Evolutionary conservation across 1,284 basidiomycete genomes (phyloP).

Genomic region (Cutaneotrichosporon sp.): DNA sequence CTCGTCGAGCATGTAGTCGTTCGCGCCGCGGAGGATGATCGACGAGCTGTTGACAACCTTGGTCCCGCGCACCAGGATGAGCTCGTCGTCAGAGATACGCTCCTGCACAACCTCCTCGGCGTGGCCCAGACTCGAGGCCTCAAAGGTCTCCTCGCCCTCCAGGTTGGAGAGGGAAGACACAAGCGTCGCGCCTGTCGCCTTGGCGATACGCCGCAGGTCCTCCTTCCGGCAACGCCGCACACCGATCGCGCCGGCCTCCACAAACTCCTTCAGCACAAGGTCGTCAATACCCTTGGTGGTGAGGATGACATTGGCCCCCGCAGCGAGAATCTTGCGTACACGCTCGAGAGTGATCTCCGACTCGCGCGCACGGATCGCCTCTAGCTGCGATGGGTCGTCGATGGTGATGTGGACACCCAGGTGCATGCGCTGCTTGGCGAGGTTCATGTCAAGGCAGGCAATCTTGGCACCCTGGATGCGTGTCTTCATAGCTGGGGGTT

Average conservation of each 20-base stretch:
- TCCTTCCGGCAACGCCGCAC: constrained; percentile 97
- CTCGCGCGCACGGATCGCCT: constrained; percentile 93
- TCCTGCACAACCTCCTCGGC: constrained; percentile 98
- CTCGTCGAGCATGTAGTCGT: constrained; percentile 99
- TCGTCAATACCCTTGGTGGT: constrained; percentile 99
- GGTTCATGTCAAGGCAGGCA: constrained; percentile 96
- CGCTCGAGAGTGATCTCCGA: constrained; percentile 94
- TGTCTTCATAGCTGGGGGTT: constrained; percentile 87
- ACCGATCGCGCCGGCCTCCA: constrained; percentile 98
- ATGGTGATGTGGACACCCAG: constrained; percentile 96
- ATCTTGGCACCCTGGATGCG: constrained; percentile 91
- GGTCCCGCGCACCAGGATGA: constrained; percentile 95
- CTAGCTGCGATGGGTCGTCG: constrained; percentile 93
- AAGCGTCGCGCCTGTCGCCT: constrained; percentile 91
- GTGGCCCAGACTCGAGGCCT: constrained; percentile 77
- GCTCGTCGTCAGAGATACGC: constrained; percentile 96
- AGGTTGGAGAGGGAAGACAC: constrained; percentile 92
- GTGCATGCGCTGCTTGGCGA: constrained; percentile 96
- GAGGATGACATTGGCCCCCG: constrained; percentile 94
- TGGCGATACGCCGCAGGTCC: constrained; percentile 92
- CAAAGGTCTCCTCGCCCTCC: constrained; percentile 97
- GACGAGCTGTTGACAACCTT: constrained; percentile 92
- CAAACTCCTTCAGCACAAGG: constrained; percentile 95
- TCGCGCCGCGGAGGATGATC: constrained; percentile 91
- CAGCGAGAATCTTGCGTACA: constrained; percentile 89